Percentiles rank a stretch among this genome's conserved stretches.
Evolutionary conservation across 257 asterid genomes (phyloP).

Genomic region (Salvia miltiorrhiza): DNA sequence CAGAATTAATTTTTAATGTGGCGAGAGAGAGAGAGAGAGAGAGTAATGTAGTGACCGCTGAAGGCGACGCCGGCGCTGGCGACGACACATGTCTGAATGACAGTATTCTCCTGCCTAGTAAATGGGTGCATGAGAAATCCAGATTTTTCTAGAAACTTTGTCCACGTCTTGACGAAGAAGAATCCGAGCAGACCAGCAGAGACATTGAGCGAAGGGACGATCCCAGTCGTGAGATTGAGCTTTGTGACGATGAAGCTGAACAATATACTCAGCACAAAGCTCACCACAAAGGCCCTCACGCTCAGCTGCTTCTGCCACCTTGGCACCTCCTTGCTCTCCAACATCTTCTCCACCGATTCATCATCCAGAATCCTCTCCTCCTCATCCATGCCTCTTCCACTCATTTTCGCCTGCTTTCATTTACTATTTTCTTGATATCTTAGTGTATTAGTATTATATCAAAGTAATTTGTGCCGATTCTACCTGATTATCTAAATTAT

Average conservation of each 20-base stretch:
- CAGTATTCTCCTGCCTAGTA: slow-evolving; percentile 87
- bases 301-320: slow-evolving; percentile 82
- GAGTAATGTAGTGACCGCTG: not conserved
- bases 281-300: slow-evolving; percentile 62
- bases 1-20: no score
- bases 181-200: slow-evolving; percentile 86
- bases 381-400: no score
- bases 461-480: no score
- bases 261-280: slow-evolving; percentile 52
- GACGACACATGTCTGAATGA: slow-evolving; percentile 22
- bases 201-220: slow-evolving; percentile 80
- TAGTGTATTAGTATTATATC: no score
- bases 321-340: slow-evolving; percentile 74
- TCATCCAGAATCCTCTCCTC: not conserved
- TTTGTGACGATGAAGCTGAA: slow-evolving; percentile 88
- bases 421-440: no score
- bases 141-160: slow-evolving; percentile 59
- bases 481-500: no score
- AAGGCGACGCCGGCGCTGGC: slow-evolving; percentile 14
- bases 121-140: no score
- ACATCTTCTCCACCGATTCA: slow-evolving; percentile 45
- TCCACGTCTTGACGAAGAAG: slow-evolving; percentile 84
- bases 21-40: no score
- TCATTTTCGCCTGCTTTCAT: no score
- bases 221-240: slow-evolving; percentile 82